Conservation (phyloP, 2,329 filamentous ascomycete genomes). For the Colletotrichum eleusines region DNA sequence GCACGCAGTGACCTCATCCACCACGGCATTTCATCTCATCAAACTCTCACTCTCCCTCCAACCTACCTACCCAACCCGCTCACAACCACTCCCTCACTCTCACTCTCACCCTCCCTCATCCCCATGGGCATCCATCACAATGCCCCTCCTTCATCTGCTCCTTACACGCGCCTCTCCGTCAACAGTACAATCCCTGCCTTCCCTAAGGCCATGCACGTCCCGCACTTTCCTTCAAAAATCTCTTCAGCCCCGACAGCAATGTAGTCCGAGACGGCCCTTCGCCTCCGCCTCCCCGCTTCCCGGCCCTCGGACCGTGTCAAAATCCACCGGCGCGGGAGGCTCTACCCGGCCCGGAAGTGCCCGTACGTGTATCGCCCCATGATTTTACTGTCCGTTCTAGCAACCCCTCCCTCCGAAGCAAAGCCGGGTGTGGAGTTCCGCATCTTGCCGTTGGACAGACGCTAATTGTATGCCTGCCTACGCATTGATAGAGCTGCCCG, state of each 20-base stretch:
- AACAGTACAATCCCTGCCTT: background rate
- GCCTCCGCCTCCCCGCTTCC: constrained; percentile 27
- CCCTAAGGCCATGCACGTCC: constrained; percentile 25
- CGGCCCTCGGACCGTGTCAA: constrained; percentile 12
- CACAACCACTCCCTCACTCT: constrained; percentile 9
- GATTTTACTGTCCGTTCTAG: background rate
- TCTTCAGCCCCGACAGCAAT: constrained; percentile 20
- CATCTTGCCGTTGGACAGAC: background rate
- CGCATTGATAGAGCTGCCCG: constrained; percentile 60
- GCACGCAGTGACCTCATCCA: constrained; percentile 36
- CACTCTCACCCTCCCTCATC: background rate
- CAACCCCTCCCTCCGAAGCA: background rate
- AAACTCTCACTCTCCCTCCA: constrained; percentile 13
- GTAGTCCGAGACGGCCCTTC: constrained; percentile 28
- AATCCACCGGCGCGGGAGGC: constrained; percentile 16
- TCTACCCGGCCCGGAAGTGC: background rate
- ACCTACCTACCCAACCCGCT: background rate
- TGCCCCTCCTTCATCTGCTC: constrained; percentile 28
- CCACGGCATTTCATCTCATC: constrained; percentile 30
- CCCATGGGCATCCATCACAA: constrained; percentile 16
- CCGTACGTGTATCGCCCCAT: background rate
- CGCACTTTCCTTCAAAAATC: constrained; percentile 30
- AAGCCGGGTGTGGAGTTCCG: background rate
- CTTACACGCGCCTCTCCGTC: constrained; percentile 1
- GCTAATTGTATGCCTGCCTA: constrained; percentile 8